These are phyloP conservation scores for Cladophialophora chaetospira DNA, from an alignment of 2,329 filamentous ascomycete genomes.

Conservation along the genomic window DNA sequence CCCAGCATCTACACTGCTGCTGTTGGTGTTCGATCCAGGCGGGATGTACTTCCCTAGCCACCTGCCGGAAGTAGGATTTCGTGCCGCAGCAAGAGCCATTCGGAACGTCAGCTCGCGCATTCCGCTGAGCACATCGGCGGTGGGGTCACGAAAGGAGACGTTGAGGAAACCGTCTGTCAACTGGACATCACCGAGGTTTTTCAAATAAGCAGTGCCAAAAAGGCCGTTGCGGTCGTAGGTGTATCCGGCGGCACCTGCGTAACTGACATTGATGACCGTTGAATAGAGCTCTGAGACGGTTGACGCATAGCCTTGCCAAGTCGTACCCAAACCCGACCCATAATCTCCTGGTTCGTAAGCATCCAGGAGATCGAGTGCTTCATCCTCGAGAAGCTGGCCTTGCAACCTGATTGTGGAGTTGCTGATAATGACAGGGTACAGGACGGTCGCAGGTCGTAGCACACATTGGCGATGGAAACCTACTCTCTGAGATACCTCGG, in stretches of 20 bases:
- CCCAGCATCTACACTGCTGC: not conserved
- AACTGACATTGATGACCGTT: not conserved
- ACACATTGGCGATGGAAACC: not conserved
- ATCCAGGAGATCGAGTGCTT: not conserved
- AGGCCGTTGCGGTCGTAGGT: not conserved
- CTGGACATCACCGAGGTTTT: not conserved
- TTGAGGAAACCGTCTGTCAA: not conserved
- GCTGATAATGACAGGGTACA: not conserved
- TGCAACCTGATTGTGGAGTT: not conserved
- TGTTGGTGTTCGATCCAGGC: not conserved
- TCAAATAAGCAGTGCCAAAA: not conserved
- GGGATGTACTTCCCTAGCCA: not conserved
- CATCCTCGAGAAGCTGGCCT: not conserved
- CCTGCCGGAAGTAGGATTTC: not conserved
- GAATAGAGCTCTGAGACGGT: not conserved
- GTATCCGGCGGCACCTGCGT: not conserved
- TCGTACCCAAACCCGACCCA: not conserved
- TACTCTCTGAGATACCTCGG: not conserved
- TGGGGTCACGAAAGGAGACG: not conserved
- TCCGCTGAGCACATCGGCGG: not conserved
- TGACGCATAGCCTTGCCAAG: not conserved
- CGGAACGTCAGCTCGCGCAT: not conserved
- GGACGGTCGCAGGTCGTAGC: not conserved
- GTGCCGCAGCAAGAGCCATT: not conserved
- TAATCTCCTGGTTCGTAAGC: not conserved